Evolutionary conservation across 805 yeast genomes (phyloP), one percentile per base, ranked within the genome.

Genomic region (Nakazawaea laoshanensis): DNA sequence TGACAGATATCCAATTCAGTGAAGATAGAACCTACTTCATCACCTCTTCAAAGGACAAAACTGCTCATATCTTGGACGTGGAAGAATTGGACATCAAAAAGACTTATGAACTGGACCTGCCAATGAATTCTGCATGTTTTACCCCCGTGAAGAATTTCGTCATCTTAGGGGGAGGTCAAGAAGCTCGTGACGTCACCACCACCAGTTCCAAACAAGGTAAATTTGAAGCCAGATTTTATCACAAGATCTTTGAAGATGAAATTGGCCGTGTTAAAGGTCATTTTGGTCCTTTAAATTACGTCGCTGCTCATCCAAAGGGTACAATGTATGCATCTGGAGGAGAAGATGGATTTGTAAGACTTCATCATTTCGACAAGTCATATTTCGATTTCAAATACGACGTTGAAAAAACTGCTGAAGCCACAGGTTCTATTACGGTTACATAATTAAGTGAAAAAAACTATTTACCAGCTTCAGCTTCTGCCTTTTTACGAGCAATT

Each of bases 131-230:
- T 23, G 97, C 97, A 13, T 80, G 94, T 44, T 81, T 92, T 46
- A 88, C 98, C 11, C 94, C 97, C 17, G 67, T 77, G 37, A 92
- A 92, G 63, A 89, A 92, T 53, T 89, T 79, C 53, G 82, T 92
- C 41, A 79, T 92, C 31, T 68, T 92, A 41, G 98, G 97, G 34
- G 99, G 99, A 65, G 99, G 99, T 77, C 97, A 92, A 67, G 97
- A 87, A 50, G 97, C 98, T 25, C 77, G 87, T 60, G 94, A 88
- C 57, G 99, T 92, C 53, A 92, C 99, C 27, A 92, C 97, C n/a
- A 87, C 97, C 18, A 74, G 92, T 27, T 77, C 87, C 36, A 69
- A 80, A 30, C 95, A 89, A 59, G 98, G 98, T 65, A 85, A 85
- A 54, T 92, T 92, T 58, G 97, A 92, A 66, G 92, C 96, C 23